These are phyloP conservation scores for Acacia pycnantha DNA, from an alignment of 331 rosid species.

Conservation along the genomic window DNA sequence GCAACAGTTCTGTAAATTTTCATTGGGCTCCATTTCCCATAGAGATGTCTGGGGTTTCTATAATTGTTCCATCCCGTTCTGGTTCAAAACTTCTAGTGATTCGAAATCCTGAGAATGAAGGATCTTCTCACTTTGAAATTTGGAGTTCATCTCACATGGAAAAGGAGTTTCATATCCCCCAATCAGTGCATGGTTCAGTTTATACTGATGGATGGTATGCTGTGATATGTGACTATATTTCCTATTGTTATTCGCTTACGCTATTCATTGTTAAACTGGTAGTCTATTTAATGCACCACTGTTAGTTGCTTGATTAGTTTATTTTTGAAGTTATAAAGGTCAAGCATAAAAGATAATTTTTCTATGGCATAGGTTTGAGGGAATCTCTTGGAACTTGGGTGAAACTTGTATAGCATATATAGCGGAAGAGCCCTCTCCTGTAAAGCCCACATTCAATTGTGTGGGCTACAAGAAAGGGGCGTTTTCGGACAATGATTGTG, in stretches of 20 bases:
- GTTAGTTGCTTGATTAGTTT: conserved; percentile 9
- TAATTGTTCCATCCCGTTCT: conserved; percentile 75
- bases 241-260: neutral
- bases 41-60: conserved; percentile 62
- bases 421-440: conserved; percentile 75
- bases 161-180: conserved; percentile 73
- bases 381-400: conserved; percentile 78
- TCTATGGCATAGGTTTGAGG: conserved; percentile 69
- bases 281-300: conserved; percentile 5
- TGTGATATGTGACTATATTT: neutral
- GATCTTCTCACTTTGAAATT: conserved; percentile 59
- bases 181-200: conserved; percentile 72
- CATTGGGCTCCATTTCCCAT: conserved; percentile 77
- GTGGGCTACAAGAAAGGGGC: conserved; percentile 55
- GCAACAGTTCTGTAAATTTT: conserved; percentile 41
- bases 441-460: conserved; percentile 63
- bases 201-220: conserved; percentile 75
- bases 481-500: conserved; percentile 44
- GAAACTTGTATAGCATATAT: conserved; percentile 75
- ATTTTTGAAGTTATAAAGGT: conserved; percentile 1
- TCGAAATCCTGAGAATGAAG: conserved; percentile 55
- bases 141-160: conserved; percentile 69
- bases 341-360: neutral
- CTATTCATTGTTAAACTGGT: conserved; percentile 12
- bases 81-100: conserved; percentile 65